Evolutionary conservation across 1,284 basidiomycete species (phyloP), one percentile per base, ranked within the genome.

Genomic region (Fomitopsis palustris): DNA sequence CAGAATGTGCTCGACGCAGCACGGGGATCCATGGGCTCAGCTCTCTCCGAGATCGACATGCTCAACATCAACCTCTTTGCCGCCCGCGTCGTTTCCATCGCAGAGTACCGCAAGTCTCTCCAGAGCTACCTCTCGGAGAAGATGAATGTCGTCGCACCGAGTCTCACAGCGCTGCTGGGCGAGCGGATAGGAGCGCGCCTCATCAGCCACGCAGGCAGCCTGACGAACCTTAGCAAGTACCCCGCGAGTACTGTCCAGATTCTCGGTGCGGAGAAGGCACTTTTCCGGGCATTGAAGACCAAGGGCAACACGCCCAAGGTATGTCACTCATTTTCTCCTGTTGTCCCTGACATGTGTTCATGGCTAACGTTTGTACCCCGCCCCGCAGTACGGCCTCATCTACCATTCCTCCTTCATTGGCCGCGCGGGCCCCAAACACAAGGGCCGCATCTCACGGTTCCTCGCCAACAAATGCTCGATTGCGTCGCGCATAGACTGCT

Each of bases 401-500:
- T 96, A 95, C 75, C 93, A 96, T 77, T 95, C 93, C 17, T 86
- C 93, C 19, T 98, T 96, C 80, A 99, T 99, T 71, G 95, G 95
- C 23, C 90, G 96, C 55, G 96, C 97, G 3, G 93, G 90, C 17
- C 84, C 95, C 58, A 97, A 97, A 77, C 90, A 95, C 83, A 99
- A 99, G 83, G 96, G 96, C 38, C 90, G 97, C 61, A 98, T 98
- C 75, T 97, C 95, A 12, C 89, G 96, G 42, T 98, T 97, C 85
- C 82, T 99, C 37, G 97, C 96, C 54, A 99, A 99, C 85, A 99
- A 99, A 79, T 97, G 95, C 74, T 96, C 95, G 59, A 99, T 99
- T 70, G 97, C 97, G 7, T 92, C 93, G 52, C 83, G 97, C 61
- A 99, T 99, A 78, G 97, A 99, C 77, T 98, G 97, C 77, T 99